These are phyloP conservation scores for Clarireedia homoeocarpa DNA, from an alignment of 2,329 filamentous ascomycete species.

Conservation along the genomic window DNA sequence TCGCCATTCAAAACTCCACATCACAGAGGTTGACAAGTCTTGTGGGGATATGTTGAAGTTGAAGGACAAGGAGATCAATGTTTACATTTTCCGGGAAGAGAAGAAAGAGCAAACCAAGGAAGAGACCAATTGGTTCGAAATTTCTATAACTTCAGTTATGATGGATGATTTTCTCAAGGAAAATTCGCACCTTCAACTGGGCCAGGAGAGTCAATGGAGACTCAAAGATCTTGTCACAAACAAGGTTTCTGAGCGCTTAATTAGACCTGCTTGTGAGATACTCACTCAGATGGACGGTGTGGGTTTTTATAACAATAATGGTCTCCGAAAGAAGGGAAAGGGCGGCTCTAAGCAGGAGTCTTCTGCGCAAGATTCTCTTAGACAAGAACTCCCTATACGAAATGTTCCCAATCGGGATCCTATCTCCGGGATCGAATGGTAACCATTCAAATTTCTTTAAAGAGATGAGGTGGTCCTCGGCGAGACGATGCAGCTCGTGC, in stretches of 20 bases:
- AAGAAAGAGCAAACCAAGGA: neutral
- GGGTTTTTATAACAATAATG: constrained; percentile 19
- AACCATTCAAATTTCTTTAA: too few species aligned
- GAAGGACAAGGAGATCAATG: neutral
- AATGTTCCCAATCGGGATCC: neutral
- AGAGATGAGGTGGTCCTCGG: too few species aligned
- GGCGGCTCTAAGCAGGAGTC: neutral
- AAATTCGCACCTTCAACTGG: constrained; percentile 18
- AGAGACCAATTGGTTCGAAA: constrained; percentile 17
- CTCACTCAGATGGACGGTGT: constrained; percentile 22
- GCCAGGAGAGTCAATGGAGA: constrained; percentile 18
- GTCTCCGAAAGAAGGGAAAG: neutral
- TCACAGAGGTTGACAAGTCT: constrained; percentile 11
- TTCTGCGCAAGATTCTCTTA: neutral
- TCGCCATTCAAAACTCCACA: constrained; percentile 10
- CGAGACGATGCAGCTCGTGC: too few species aligned
- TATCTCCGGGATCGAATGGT: too few species aligned
- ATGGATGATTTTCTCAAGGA: constrained; percentile 12
- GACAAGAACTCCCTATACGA: neutral
- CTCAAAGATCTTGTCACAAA: constrained; percentile 3
- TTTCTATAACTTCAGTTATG: constrained; percentile 13
- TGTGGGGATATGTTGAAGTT: neutral
- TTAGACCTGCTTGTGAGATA: constrained; percentile 15
- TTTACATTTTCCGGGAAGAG: constrained; percentile 4
- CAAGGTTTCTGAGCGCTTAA: constrained; percentile 9